phyloP scores from a whole-genome alignment of 2,329 filamentous ascomycete species.

The Aspergillus sp. region DNA sequence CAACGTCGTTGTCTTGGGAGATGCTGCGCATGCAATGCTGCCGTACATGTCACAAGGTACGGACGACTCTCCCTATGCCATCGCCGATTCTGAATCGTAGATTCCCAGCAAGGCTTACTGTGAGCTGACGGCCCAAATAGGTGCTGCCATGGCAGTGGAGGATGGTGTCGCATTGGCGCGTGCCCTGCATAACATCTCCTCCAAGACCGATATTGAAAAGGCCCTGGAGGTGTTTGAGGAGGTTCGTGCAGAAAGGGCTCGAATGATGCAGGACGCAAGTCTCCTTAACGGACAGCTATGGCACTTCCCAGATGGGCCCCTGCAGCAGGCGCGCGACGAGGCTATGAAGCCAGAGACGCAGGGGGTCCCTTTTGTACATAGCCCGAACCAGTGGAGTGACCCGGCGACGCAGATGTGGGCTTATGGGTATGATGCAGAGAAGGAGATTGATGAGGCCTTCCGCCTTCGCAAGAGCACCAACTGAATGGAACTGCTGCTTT shows the following conservation, averaged over 20 bases:
- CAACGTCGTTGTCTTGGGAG: constrained; percentile 42
- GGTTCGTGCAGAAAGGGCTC: too few relatives aligned
- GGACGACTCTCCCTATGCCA: too few relatives aligned
- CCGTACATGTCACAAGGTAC: constrained; percentile 43
- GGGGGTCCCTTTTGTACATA: constrained; percentile 37
- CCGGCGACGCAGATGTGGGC: constrained; percentile 49
- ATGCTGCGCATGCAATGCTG: constrained; percentile 47
- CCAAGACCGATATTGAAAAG: too few relatives aligned
- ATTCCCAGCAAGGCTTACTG: too few relatives aligned
- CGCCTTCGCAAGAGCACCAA: too few relatives aligned
- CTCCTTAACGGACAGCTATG: constrained; percentile 49
- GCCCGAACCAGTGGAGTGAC: constrained; percentile 52
- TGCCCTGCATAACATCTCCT: too few relatives aligned
- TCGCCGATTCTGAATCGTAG: too few relatives aligned
- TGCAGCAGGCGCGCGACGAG: constrained; percentile 43
- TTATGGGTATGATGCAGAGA: constrained; percentile 51
- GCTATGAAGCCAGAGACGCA: constrained; percentile 45
- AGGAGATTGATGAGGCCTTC: constrained; percentile 33
- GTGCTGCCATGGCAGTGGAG: constrained; percentile 47
- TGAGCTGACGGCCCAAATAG: constrained; percentile 12
- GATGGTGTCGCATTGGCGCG: constrained; percentile 35
- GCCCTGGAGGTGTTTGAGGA: too few relatives aligned
- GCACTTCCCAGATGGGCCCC: constrained; percentile 48
- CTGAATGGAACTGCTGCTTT: too few relatives aligned
- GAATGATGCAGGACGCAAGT: constrained; percentile 47